phyloP scores from a whole-genome alignment of 805 yeast genomes.

The Yarrowia bubula region DNA sequence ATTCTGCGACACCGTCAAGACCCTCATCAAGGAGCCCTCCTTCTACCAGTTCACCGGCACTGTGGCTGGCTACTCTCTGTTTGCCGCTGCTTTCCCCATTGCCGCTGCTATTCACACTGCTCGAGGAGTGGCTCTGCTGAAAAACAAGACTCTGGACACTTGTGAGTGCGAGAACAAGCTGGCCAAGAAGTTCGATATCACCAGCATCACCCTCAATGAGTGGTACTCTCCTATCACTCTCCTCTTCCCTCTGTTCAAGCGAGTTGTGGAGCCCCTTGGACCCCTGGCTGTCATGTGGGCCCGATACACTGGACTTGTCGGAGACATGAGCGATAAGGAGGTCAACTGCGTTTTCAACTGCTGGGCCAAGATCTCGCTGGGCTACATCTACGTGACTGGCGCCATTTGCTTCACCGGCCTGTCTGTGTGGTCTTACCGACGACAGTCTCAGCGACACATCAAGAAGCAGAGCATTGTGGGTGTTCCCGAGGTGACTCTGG shows the following conservation, averaged over 20 bases:
- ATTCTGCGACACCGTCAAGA: slow-evolving; percentile 20
- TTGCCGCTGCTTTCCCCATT: slow-evolving; percentile 23
- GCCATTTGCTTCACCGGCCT: slow-evolving; percentile 24
- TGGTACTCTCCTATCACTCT: slow-evolving; percentile 24
- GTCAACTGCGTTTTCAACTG: slow-evolving; percentile 22
- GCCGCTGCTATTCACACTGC: slow-evolving; percentile 24
- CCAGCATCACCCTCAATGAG: slow-evolving; percentile 22
- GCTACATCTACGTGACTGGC: slow-evolving; percentile 19
- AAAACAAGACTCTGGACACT: slow-evolving; percentile 5
- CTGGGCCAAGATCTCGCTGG: slow-evolving; percentile 22
- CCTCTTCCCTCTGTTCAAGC: slow-evolving; percentile 25
- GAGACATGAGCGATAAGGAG: slow-evolving; percentile 19
- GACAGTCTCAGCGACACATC: slow-evolving; percentile 18
- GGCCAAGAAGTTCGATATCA: slow-evolving; percentile 21
- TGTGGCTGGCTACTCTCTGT: slow-evolving; percentile 17
- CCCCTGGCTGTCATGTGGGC: slow-evolving; percentile 25
- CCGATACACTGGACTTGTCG: slow-evolving; percentile 21
- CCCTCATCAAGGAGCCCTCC: slow-evolving; percentile 24
- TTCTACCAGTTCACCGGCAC: slow-evolving; percentile 26
- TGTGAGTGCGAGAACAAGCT: slow-evolving; percentile 22
- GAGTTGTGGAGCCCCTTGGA: slow-evolving; percentile 19
- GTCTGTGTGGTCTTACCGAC: slow-evolving; percentile 23
- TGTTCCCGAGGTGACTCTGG: slow-evolving; percentile 22
- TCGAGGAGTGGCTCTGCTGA: slow-evolving; percentile 23
- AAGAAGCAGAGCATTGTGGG: slow-evolving; percentile 18